Conservation (phyloP, 2,329 filamentous ascomycete genomes). For the Talaromyces marneffei region DNA sequence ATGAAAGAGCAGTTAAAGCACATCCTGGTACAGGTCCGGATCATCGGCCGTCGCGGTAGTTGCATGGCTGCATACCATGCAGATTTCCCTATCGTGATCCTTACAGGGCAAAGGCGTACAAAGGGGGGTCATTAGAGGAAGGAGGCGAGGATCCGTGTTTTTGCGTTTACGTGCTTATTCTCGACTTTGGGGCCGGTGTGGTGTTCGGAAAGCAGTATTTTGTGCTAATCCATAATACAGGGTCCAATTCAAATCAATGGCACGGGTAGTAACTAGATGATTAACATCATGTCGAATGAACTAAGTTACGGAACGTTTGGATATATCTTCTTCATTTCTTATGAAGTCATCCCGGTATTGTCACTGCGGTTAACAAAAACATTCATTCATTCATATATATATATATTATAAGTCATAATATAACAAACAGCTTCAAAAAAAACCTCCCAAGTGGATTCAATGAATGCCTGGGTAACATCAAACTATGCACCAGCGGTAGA, state of each 20-base stretch:
- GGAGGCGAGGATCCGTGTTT: not conserved
- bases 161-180: not conserved
- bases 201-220: not conserved
- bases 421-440: no score
- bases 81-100: not conserved
- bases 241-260: no score
- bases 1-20: not conserved
- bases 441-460: no score
- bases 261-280: no score
- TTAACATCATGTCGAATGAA: no score
- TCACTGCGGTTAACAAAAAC: not conserved
- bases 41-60: not conserved
- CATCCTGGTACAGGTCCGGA: not conserved
- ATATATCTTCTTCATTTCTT: no score
- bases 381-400: not conserved
- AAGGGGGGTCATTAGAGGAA: not conserved
- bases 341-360: no score
- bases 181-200: not conserved
- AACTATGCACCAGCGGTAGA: slow-evolving; percentile 25
- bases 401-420: no score
- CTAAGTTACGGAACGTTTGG: no score
- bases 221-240: not conserved
- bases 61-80: not conserved
- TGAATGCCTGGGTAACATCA: no score
- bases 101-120: not conserved